Evolutionary conservation across 75 land plant genomes (phyloP), one percentile per base, ranked within the genome.

Genomic region (Gnetum montanum): DNA sequence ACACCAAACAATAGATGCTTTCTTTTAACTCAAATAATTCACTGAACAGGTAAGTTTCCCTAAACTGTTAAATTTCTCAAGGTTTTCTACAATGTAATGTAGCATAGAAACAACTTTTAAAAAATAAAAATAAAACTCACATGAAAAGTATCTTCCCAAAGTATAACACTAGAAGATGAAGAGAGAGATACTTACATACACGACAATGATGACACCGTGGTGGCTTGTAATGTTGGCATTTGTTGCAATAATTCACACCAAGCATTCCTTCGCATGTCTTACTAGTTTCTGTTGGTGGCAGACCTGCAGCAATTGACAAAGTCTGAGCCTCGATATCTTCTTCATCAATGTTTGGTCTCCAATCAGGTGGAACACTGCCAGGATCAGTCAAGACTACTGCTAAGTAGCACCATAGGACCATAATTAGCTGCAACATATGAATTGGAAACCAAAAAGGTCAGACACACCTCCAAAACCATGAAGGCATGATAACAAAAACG

Each of bases 181-280:
- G n/a, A n/a, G 55, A 36, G 11, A 4, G 15, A 15, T 44, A 62
- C 70, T 68, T 43, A 68, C 70, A 68, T 23, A 68, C 68, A 38
- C 70, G 66, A 61, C 70, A 68, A 34, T 68, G 70, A 61, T 68
- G 70, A 20, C 70, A 43, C 38, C 70, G 59, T 25, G 70, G 70
- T 43, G 70, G 70, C 34, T 68, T 68, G 69, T 27, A 64, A 35
- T 62, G 56, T 49, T 54, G 43, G 27, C 67, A 68, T 28, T 64
- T 68, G 31, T 35, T 41, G 49, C 70, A 68, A 43, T 46, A 68
- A 5, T 68, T 67, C 15, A 68, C 28, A 34, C 64, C 31, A 23
- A 45, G 59, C 28, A 34, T 34, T 26, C 43, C 35, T 12, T 16
- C 30, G 28, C 22, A 54, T 16, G 45, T 54, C 29, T 18, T 24